Conservation (phyloP, 2,329 filamentous ascomycete species). For the Fusarium denticulatum region DNA sequence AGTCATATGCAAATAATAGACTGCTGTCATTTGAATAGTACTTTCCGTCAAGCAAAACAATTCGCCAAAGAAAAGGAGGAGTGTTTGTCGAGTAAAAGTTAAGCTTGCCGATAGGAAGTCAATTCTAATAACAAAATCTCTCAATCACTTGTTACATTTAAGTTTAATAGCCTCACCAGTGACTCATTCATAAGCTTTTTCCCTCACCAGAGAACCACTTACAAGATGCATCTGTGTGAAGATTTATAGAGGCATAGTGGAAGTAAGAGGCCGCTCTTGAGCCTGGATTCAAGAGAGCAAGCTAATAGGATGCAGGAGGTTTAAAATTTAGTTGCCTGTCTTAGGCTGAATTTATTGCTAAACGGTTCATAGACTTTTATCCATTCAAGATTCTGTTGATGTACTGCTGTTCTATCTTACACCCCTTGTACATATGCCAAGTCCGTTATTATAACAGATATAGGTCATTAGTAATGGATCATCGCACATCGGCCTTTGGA, state of each 20-base stretch:
- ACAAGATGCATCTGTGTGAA: background rate
- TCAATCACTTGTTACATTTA: background rate
- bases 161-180: fast-evolving
- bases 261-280: background rate
- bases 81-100: background rate
- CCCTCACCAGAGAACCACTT: too few relatives aligned
- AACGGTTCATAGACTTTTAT: fast-evolving
- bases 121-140: too few relatives aligned
- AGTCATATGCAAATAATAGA: fast-evolving
- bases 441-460: background rate
- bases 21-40: fast-evolving
- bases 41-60: background rate
- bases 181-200: too few relatives aligned
- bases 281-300: background rate
- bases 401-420: background rate
- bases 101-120: background rate
- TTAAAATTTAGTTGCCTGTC: background rate
- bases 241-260: fast-evolving
- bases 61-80: background rate
- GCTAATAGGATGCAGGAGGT: too few relatives aligned
- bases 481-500: fast-evolving
- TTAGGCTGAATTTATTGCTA: fast-evolving
- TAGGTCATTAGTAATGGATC: too few relatives aligned
- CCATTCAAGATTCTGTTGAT: fast-evolving
- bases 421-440: too few relatives aligned